phyloP scores from a whole-genome alignment of 225 moss, liverwort and hornwort species.

The Asterella californica region DNA sequence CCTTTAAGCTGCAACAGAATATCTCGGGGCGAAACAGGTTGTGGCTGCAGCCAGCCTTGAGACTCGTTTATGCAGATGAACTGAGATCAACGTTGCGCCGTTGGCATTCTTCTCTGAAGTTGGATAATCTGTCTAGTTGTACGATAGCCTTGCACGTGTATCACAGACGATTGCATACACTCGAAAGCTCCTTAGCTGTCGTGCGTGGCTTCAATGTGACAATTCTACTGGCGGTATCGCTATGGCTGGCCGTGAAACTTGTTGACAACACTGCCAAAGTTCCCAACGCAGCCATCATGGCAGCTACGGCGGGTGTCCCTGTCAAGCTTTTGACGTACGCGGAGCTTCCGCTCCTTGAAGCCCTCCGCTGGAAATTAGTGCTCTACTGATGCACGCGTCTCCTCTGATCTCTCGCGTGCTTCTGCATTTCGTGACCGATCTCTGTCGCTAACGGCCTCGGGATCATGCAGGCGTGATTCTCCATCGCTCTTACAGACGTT shows the following conservation, averaged over 20 bases:
- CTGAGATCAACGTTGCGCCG: not conserved
- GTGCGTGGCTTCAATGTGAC: slow-evolving; percentile 4
- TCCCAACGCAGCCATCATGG: not conserved
- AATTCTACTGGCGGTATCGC: slow-evolving; percentile 2
- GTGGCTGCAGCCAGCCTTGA: not conserved
- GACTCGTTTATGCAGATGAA: not conserved
- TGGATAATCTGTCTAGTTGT: slow-evolving; percentile 1
- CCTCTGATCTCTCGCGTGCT: no score
- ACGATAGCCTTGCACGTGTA: slow-evolving; percentile 10
- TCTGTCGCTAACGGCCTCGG: no score
- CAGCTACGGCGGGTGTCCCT: not conserved
- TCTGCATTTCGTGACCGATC: no score
- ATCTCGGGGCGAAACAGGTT: not conserved
- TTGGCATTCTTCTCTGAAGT: slow-evolving; percentile 8
- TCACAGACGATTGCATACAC: not conserved
- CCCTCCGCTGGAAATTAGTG: slow-evolving; percentile 7
- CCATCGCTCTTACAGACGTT: no score
- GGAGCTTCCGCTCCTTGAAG: slow-evolving; percentile 5
- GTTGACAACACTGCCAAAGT: not conserved
- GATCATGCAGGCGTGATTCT: no score
- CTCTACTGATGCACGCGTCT: not conserved
- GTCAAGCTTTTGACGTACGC: not conserved
- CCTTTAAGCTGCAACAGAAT: not conserved
- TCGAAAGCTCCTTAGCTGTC: not conserved
- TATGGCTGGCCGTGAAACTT: slow-evolving; percentile 15